phyloP scores from a whole-genome alignment of 352 stramenopile genomes.

The Pythium oligandrum region DNA sequence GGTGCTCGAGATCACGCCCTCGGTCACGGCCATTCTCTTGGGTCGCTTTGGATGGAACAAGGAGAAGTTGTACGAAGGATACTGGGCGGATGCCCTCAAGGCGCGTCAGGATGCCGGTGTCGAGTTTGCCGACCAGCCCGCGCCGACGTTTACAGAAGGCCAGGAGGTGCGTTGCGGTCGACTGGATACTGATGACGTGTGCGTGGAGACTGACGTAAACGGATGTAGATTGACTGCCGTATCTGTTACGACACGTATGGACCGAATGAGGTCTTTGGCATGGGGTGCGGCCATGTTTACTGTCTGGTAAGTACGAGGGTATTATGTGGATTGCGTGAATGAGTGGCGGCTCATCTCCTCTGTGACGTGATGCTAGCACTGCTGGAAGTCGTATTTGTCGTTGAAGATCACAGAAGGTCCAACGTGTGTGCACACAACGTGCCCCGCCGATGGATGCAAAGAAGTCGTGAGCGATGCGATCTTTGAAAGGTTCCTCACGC shows the following conservation, averaged over 20 bases:
- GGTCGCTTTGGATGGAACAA: slow-evolving; percentile 88
- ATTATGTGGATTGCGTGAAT: slow-evolving; percentile 4
- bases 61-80: slow-evolving; percentile 86
- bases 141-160: slow-evolving; percentile 29
- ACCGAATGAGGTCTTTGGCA: slow-evolving; percentile 72
- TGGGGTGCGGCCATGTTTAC: slow-evolving; percentile 97
- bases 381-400: slow-evolving; percentile 82
- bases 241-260: slow-evolving; percentile 95
- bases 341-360: not conserved
- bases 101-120: slow-evolving; percentile 52
- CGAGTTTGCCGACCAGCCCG: slow-evolving; percentile 40
- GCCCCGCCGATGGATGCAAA: slow-evolving; percentile 93
- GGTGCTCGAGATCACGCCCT: slow-evolving; percentile 62
- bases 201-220: slow-evolving; percentile 7
- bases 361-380: slow-evolving; percentile 34
- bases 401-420: slow-evolving; percentile 91
- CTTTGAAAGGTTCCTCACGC: slow-evolving; percentile 62
- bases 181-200: not conserved
- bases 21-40: slow-evolving; percentile 69
- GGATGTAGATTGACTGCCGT: slow-evolving; percentile 60
- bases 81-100: slow-evolving; percentile 67
- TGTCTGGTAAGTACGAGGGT: slow-evolving; percentile 83
- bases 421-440: slow-evolving; percentile 92
- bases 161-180: slow-evolving; percentile 26
- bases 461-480: slow-evolving; percentile 78